These are phyloP conservation scores for sweet orange (Citrus sinensis) DNA, from an alignment of 345 rosid genomes.

Conservation along the genomic window DVS_A1.0 CM039161.1:22649001-22649500, in stretches of 20 bases:
- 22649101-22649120: conserved; percentile 44
- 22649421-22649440: neutral
- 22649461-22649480: neutral
- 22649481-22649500: neutral
- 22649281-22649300: too few species aligned
- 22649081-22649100: neutral
- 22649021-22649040: neutral
- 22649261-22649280: neutral
- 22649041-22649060: neutral
- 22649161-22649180: conserved; percentile 29
- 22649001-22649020: neutral
- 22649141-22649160: conserved; percentile 33
- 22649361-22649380: neutral
- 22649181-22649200: conserved; percentile 31
- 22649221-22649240: neutral
- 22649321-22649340: neutral
- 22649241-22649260: neutral
- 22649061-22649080: neutral
- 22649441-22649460: neutral
- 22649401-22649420: neutral
- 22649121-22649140: conserved; percentile 28
- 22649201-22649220: conserved; percentile 37
- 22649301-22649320: neutral
- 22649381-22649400: neutral
- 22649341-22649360: neutral